Evolutionary conservation across 495 filamentous ascomycete species (phyloP).

Genomic region (Cenococcum geophilum): DNA sequence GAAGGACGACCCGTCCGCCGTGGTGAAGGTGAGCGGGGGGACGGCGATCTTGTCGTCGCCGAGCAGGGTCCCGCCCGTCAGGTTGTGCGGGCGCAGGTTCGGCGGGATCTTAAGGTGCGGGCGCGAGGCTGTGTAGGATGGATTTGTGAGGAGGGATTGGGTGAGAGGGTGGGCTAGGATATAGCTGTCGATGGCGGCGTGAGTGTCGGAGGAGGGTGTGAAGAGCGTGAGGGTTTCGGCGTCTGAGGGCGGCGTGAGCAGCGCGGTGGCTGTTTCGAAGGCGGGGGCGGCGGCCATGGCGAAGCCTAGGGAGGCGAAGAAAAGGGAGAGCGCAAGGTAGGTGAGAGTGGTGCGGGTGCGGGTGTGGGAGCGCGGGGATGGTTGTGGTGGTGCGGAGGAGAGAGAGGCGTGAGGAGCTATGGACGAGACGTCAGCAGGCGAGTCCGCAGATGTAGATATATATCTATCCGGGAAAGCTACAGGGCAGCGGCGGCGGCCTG

Average conservation of each 20-base stretch:
- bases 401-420: too few species aligned
- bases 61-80: slow-evolving; percentile 75
- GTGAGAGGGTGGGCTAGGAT: slow-evolving; percentile 72
- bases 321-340: slow-evolving; percentile 5
- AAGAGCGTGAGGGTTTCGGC: slow-evolving; percentile 66
- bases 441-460: not conserved
- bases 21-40: slow-evolving; percentile 71
- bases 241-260: slow-evolving; percentile 52
- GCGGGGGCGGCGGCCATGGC: slow-evolving; percentile 49
- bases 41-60: slow-evolving; percentile 73
- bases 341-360: not conserved
- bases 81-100: slow-evolving; percentile 57
- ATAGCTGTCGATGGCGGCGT: slow-evolving; percentile 56
- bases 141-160: slow-evolving; percentile 56
- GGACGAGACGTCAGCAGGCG: not conserved
- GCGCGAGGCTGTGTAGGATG: slow-evolving; percentile 66
- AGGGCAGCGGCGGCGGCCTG: not conserved
- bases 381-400: not conserved
- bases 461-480: not conserved
- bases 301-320: slow-evolving; percentile 45
- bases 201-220: slow-evolving; percentile 50
- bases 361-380: too few species aligned
- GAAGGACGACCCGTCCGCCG: slow-evolving; percentile 62
- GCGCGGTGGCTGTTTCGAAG: slow-evolving; percentile 38
- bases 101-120: slow-evolving; percentile 82